These are phyloP conservation scores for Halteria grandinella DNA, from an alignment of 73 alveolate genomes.

Conservation along the genomic window DNA sequence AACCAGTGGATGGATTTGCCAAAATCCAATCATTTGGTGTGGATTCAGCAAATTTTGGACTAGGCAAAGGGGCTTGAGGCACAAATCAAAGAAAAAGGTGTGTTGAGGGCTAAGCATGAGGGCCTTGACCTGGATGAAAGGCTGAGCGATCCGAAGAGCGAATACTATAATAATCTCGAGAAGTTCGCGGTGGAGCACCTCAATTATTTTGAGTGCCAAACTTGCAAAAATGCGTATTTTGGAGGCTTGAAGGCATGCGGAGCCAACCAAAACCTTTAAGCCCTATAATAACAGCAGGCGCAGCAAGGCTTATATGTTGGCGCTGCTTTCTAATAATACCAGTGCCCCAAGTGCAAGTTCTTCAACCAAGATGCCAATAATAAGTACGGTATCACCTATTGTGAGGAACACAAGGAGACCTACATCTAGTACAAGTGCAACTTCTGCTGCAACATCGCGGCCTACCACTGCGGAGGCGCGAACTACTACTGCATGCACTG, in stretches of 20 bases:
- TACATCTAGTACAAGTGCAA: conserved; percentile 80
- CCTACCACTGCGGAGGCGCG: conserved; percentile 59
- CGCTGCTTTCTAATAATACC: conserved; percentile 55
- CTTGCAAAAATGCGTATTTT: conserved; percentile 84
- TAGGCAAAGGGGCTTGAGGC: conserved; percentile 30
- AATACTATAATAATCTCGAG: conserved; percentile 25
- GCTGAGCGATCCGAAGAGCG: conserved; percentile 52
- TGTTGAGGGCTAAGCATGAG: conserved; percentile 48
- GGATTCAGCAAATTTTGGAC: conserved; percentile 6
- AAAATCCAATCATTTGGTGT: conserved; percentile 7
- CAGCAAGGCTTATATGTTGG: conserved; percentile 89
- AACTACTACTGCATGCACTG: conserved; percentile 75
- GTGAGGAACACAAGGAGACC: conserved; percentile 63
- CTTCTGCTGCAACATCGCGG: conserved; percentile 71
- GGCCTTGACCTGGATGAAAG: conserved; percentile 46
- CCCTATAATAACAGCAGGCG: conserved; percentile 84
- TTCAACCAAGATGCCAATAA: background rate
- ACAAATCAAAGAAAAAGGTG: conserved; percentile 25
- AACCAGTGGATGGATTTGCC: conserved; percentile 50
- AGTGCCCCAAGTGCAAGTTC: conserved; percentile 64
- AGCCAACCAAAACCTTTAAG: conserved; percentile 78
- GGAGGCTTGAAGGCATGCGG: conserved; percentile 92
- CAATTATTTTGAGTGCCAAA: conserved; percentile 81
- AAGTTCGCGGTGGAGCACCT: conserved; percentile 78
- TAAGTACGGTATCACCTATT: too few species aligned